Evolutionary conservation across 495 filamentous ascomycete genomes (phyloP).

Genomic region (Paragyromitra xinjiangensis): DNA sequence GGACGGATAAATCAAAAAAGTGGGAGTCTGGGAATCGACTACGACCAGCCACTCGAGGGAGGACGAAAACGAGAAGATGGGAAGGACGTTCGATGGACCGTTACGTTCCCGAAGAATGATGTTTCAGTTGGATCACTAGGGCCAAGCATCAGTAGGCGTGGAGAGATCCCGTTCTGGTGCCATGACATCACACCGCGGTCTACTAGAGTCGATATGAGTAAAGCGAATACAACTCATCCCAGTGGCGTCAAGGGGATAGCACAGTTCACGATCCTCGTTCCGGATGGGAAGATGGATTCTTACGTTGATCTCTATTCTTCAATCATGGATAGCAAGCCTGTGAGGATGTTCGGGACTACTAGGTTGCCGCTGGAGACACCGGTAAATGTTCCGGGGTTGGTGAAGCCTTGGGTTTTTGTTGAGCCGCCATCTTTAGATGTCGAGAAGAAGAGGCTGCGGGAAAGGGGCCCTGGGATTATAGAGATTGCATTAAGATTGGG

Average conservation of each 20-base stretch:
- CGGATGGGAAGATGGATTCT: slow-evolving; percentile 35
- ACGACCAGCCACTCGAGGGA: slow-evolving; percentile 60
- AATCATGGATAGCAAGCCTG: slow-evolving; percentile 52
- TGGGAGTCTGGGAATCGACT: slow-evolving; percentile 58
- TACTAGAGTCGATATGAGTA: slow-evolving; percentile 61
- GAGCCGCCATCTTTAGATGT: slow-evolving; percentile 50
- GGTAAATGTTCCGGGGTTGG: slow-evolving; percentile 32
- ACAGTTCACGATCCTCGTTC: slow-evolving; percentile 59
- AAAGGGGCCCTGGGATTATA: slow-evolving; percentile 52
- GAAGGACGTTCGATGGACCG: slow-evolving; percentile 63
- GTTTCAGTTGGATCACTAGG: slow-evolving; percentile 38
- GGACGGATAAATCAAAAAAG: slow-evolving; percentile 55
- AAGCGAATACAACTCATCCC: slow-evolving; percentile 60
- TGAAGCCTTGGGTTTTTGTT: slow-evolving; percentile 56
- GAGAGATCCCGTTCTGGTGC: slow-evolving; percentile 67
- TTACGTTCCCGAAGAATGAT: slow-evolving; percentile 62
- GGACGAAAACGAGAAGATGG: slow-evolving; percentile 62
- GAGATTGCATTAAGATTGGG: slow-evolving; percentile 57
- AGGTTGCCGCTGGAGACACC: slow-evolving; percentile 53
- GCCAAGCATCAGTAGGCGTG: slow-evolving; percentile 17
- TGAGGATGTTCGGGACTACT: slow-evolving; percentile 51
- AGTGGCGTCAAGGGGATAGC: slow-evolving; percentile 62
- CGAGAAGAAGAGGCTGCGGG: slow-evolving; percentile 47
- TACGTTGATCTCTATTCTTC: slow-evolving; percentile 55
- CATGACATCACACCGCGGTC: slow-evolving; percentile 64